A percentile compares a stretch with the other conserved stretches of the same genome.
Conservation (phyloP, 345 rosid genomes). For the Populus tremula region DNA sequence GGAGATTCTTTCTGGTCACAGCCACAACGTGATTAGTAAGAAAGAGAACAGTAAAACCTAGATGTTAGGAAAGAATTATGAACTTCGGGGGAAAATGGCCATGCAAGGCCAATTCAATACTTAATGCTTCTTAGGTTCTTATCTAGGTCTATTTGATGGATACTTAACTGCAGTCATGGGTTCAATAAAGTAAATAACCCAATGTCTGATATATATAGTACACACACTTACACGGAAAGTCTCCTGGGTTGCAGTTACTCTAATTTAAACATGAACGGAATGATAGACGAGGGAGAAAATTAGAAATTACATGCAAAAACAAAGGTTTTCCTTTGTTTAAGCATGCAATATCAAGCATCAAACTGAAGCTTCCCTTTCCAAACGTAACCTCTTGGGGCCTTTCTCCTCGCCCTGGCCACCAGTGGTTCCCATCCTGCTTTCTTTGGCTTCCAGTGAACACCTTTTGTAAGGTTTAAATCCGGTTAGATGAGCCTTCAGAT, state of each 20-base stretch:
- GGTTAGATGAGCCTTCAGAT: slow-evolving; percentile 54
- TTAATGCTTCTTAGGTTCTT: slow-evolving; percentile 26
- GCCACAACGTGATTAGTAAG: neutral
- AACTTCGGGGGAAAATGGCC: slow-evolving; percentile 9
- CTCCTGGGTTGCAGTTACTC: slow-evolving; percentile 36
- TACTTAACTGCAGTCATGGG: slow-evolving; percentile 25
- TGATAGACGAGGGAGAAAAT: slow-evolving; percentile 24
- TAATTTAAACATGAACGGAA: slow-evolving; percentile 25
- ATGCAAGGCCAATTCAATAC: slow-evolving; percentile 17
- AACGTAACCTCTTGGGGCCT: slow-evolving; percentile 74
- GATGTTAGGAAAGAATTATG: neutral
- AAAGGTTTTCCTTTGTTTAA: slow-evolving; percentile 31
- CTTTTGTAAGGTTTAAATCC: slow-evolving; percentile 96
- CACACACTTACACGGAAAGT: slow-evolving; percentile 42
- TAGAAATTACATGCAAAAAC: slow-evolving; percentile 26
- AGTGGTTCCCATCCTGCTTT: slow-evolving; percentile 39
- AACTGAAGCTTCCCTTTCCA: slow-evolving; percentile 64
- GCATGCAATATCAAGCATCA: slow-evolving; percentile 39
- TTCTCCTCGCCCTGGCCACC: slow-evolving; percentile 62
- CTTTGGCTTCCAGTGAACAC: slow-evolving; percentile 76
- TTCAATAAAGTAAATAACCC: slow-evolving; percentile 28
- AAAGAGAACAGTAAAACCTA: neutral
- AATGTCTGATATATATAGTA: slow-evolving; percentile 28
- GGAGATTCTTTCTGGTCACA: neutral
- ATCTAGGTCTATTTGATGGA: slow-evolving; percentile 19